Evolutionary conservation across 2,329 filamentous ascomycete genomes (phyloP).

Genomic region (Helotiales sp.): DNA sequence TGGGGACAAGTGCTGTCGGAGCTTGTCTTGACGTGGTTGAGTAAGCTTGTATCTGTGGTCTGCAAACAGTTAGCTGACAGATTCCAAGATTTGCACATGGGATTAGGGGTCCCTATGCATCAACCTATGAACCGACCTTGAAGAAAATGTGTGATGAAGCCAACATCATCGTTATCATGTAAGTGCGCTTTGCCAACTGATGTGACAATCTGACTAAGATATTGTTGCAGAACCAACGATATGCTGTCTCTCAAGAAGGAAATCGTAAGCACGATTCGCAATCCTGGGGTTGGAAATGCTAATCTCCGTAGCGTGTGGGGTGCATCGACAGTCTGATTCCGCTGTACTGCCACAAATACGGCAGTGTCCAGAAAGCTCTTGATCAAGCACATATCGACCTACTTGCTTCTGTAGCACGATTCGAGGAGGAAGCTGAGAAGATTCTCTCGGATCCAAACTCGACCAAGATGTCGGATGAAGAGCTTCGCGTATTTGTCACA

Average conservation of each 20-base stretch:
- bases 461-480: slow-evolving; percentile 7
- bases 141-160: slow-evolving; percentile 24
- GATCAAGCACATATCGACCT: slow-evolving; percentile 10
- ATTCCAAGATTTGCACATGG: slow-evolving; percentile 2
- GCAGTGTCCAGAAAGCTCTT: slow-evolving; percentile 9
- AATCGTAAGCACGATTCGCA: no score
- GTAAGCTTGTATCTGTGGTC: slow-evolving; percentile 14
- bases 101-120: slow-evolving; percentile 10
- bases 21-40: slow-evolving; percentile 22
- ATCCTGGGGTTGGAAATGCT: no score
- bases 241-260: slow-evolving; percentile 28
- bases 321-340: slow-evolving; percentile 16
- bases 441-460: slow-evolving; percentile 1
- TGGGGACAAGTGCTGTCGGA: slow-evolving; percentile 30
- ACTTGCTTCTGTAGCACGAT: slow-evolving; percentile 4
- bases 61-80: neutral
- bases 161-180: slow-evolving; percentile 27
- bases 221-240: slow-evolving; percentile 21
- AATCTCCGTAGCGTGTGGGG: neutral
- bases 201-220: neutral
- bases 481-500: slow-evolving; percentile 11
- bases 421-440: slow-evolving; percentile 7
- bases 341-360: neutral
- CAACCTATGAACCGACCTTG: slow-evolving; percentile 15
- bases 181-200: neutral